phyloP scores from a whole-genome alignment of 768 basidiomycete species.

The Trametes sanguinea region DNA sequence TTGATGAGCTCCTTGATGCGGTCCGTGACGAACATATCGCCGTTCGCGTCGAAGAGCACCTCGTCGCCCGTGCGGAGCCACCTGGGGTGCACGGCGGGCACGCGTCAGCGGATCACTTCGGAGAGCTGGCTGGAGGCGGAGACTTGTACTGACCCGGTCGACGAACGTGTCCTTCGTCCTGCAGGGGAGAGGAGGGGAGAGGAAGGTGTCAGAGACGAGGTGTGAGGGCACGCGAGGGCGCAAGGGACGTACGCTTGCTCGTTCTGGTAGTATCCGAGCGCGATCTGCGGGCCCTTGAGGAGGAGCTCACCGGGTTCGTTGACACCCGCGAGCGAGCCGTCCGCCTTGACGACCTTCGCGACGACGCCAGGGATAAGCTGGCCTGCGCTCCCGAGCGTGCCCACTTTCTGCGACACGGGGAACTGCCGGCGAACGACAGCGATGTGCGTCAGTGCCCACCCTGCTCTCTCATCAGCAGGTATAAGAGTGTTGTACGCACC shows the following conservation, averaged over 20 bases:
- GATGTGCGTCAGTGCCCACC: slow-evolving; percentile 45
- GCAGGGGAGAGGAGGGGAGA: slow-evolving; percentile 3
- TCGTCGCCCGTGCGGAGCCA: slow-evolving; percentile 74
- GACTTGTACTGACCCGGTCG: slow-evolving; percentile 50
- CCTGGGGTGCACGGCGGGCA: slow-evolving; percentile 30
- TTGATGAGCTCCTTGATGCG: slow-evolving; percentile 72
- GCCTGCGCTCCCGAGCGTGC: slow-evolving; percentile 35
- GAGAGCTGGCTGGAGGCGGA: slow-evolving; percentile 25
- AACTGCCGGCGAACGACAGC: background rate
- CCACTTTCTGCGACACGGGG: slow-evolving; percentile 18
- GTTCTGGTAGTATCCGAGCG: slow-evolving; percentile 35
- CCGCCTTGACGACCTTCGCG: slow-evolving; percentile 46
- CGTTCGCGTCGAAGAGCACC: slow-evolving; percentile 53
- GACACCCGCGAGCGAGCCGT: slow-evolving; percentile 42
- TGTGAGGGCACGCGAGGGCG: too few relatives aligned
- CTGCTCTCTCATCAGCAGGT: slow-evolving; percentile 40
- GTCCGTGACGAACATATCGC: slow-evolving; percentile 63
- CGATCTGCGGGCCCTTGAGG: slow-evolving; percentile 45
- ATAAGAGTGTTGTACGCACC: slow-evolving; percentile 47
- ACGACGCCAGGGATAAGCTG: slow-evolving; percentile 45
- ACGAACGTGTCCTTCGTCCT: slow-evolving; percentile 72
- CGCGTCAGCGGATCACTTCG: background rate
- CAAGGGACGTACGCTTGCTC: slow-evolving; percentile 15
- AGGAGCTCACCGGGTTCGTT: slow-evolving; percentile 51
- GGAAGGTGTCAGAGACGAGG: too few relatives aligned